These are phyloP conservation scores for Monilinia fructicola DNA, from an alignment of 2,329 filamentous ascomycete species.

Conservation along the genomic window DNA sequence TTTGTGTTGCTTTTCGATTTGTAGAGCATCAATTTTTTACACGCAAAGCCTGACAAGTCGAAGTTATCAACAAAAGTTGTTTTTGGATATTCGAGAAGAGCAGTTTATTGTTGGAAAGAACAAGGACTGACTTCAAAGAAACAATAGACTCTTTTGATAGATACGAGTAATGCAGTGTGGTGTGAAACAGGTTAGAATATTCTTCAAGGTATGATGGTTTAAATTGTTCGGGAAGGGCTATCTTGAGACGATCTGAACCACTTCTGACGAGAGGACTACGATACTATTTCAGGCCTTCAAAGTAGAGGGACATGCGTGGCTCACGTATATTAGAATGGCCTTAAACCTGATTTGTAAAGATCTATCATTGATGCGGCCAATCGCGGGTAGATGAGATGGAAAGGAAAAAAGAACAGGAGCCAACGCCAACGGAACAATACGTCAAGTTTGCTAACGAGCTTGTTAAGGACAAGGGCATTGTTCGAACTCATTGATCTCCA, in stretches of 20 bases:
- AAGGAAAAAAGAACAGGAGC: slow-evolving; percentile 30
- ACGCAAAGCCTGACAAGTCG: slow-evolving; percentile 28
- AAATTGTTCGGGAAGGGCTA: slow-evolving; percentile 33
- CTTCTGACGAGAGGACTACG: slow-evolving; percentile 38
- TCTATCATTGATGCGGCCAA: slow-evolving; percentile 40
- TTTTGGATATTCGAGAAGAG: slow-evolving; percentile 25
- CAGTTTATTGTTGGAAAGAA: slow-evolving; percentile 25
- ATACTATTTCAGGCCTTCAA: slow-evolving; percentile 43
- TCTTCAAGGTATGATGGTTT: slow-evolving; percentile 30
- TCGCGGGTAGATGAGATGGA: slow-evolving; percentile 46
- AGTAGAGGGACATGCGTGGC: slow-evolving; percentile 45
- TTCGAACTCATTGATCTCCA: slow-evolving; percentile 40
- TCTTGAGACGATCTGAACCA: slow-evolving; percentile 37
- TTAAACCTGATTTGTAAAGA: slow-evolving; percentile 49
- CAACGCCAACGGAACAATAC: slow-evolving; percentile 39
- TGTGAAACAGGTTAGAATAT: slow-evolving; percentile 35
- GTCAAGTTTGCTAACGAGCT: slow-evolving; percentile 35
- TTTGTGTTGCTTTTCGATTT: slow-evolving; percentile 14
- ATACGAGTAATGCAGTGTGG: slow-evolving; percentile 32
- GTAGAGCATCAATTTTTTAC: slow-evolving; percentile 22
- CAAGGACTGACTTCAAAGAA: slow-evolving; percentile 29
- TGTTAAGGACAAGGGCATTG: slow-evolving; percentile 35
- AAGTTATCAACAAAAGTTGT: slow-evolving; percentile 27
- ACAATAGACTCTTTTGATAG: slow-evolving; percentile 29
- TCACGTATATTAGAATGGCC: slow-evolving; percentile 44